Conservation (phyloP, 2,329 filamentous ascomycete species). For the Thyridium curvatum region DNA sequence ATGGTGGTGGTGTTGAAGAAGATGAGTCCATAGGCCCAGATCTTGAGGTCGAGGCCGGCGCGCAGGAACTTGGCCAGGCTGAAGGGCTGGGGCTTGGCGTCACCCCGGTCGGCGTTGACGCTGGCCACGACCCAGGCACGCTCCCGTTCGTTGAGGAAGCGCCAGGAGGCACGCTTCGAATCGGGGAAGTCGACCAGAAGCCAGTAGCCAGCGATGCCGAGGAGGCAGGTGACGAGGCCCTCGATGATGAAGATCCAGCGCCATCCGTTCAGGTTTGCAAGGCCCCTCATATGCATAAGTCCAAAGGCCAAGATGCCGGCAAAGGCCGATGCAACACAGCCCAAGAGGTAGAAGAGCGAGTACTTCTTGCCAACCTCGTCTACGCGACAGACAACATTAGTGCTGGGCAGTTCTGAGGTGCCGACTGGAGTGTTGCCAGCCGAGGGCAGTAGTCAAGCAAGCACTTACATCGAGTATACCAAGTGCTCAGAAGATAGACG, state of each 20-base stretch:
- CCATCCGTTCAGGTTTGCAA: constrained; percentile 44
- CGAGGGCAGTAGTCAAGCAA: neutral
- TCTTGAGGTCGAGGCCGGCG: constrained; percentile 44
- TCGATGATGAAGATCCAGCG: constrained; percentile 60
- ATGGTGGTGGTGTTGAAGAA: constrained; percentile 65
- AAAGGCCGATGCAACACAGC: constrained; percentile 59
- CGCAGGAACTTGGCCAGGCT: constrained; percentile 37
- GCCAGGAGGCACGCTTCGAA: constrained; percentile 40
- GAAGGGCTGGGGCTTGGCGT: constrained; percentile 48
- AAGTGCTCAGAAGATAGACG: constrained; percentile 67
- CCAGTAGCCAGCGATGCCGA: constrained; percentile 46
- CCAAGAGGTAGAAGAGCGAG: constrained; percentile 62
- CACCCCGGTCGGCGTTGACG: constrained; percentile 52
- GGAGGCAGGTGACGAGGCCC: constrained; percentile 45
- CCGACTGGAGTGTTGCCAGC: constrained; percentile 6
- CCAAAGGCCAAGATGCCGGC: constrained; percentile 66
- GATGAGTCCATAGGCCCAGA: constrained; percentile 57
- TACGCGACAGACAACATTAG: constrained; percentile 9
- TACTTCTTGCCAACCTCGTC: constrained; percentile 67
- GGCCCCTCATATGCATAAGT: constrained; percentile 57
- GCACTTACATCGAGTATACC: constrained; percentile 59
- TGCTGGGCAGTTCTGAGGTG: neutral
- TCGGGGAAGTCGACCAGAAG: constrained; percentile 61
- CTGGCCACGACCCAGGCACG: constrained; percentile 44
- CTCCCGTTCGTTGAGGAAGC: constrained; percentile 47